Base-by-base conservation (phyloP, 768 basidiomycete genomes). In the Boletales sp. region DNA sequence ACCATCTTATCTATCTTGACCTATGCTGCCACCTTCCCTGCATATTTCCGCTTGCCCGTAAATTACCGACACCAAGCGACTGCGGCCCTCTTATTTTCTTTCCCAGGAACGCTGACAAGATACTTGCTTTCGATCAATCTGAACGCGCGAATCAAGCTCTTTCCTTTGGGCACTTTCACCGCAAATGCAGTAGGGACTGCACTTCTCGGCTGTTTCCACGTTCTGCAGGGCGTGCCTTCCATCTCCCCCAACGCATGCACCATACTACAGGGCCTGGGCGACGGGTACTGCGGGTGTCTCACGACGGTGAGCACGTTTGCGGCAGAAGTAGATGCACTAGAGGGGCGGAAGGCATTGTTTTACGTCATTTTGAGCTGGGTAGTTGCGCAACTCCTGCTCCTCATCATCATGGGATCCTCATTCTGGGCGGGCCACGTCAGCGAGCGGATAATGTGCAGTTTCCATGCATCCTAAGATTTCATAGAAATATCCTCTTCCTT, bases 211-310 rank as follows among this genome's bases (percentile, higher is more conserved):
- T 72, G 76, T 19, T 83, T 87, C 57, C 84, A 81, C 57, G 82
- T 88, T 44, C 66, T 92, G 38, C 88, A 92, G 64, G 79, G 81
- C 49, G 8, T 67, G 10, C 46, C 58, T 32, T 71, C 65, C 31
- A 53, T 68, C 19, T 79, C 84, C 2, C 63, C 68, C 18, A 69
- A 75, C 51, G 74, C 79, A 31, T 97, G 94, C 62, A 74, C 79
- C 21, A 72, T 91, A 17, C 67, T 97, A 37, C 86, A 90, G 62
- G 94, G 92, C 2, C 69, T 98, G 34, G 74, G 76, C 19, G 92
- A 97, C 64, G 97, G 97, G 8, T 97, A 92, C 63, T 97, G 94
- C 64, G 97, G 94, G 11, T 94, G 92, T 70, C 74, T 98, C 58
- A 94, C 87, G 2, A 99, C 97, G 2, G 79, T 99, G 58, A 92